Percentiles rank a stretch among this genome's conserved stretches.
Evolutionary conservation across 176 grass and related monocot species (phyloP).

Genomic region (Triticum aestivum): DNA sequence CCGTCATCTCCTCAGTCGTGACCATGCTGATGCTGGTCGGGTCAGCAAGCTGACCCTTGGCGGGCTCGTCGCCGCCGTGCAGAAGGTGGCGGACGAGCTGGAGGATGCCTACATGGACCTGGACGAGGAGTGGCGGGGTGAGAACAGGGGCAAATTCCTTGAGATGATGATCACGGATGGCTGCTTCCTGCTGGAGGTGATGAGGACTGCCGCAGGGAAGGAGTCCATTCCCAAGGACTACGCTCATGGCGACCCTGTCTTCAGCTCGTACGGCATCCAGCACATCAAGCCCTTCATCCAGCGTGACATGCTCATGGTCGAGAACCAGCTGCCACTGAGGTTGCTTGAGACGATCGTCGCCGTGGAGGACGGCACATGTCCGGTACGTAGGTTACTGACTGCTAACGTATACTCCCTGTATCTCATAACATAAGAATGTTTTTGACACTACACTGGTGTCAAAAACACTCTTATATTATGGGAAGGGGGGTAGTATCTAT

Average conservation of each 20-base stretch:
- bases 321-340: constrained; percentile 67
- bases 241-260: constrained; percentile 52
- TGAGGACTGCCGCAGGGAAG: neutral
- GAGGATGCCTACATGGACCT: constrained; percentile 40
- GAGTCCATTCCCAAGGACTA: constrained; percentile 22
- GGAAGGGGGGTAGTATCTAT: too few species aligned
- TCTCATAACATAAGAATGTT: too few species aligned
- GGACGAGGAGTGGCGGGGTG: constrained; percentile 19
- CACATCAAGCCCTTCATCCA: constrained; percentile 48
- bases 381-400: neutral
- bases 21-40: neutral
- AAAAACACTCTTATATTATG: too few species aligned
- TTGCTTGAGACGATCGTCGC: constrained; percentile 31
- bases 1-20: constrained; percentile 39
- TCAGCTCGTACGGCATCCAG: constrained; percentile 49
- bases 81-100: constrained; percentile 19
- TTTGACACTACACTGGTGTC: too few species aligned
- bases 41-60: neutral
- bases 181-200: constrained; percentile 76
- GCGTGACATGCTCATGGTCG: constrained; percentile 64
- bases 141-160: constrained; percentile 27
- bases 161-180: constrained; percentile 57
- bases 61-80: constrained; percentile 8
- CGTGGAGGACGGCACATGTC: neutral
- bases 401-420: too few species aligned